Evolutionary conservation across 2,329 filamentous ascomycete genomes (phyloP).

Genomic region (Stemphylium vesicarium): DNA sequence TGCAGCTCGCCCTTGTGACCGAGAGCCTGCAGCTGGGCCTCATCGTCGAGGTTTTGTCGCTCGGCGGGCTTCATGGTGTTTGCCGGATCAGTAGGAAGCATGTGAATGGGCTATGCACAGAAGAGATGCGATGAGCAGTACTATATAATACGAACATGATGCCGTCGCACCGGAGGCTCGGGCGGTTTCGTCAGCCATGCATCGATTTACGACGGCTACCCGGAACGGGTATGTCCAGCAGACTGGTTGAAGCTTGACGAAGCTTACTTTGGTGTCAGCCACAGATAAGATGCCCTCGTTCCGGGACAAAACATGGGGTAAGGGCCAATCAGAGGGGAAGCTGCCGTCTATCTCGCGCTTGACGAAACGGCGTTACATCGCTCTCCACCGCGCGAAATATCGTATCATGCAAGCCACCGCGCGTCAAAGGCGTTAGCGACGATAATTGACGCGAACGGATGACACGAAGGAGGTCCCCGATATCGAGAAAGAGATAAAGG

Average conservation of each 20-base stretch:
- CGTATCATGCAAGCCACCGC: neutral
- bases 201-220: slow-evolving; percentile 11
- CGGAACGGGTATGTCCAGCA: slow-evolving; percentile 17
- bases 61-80: slow-evolving; percentile 29
- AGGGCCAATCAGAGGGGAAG: slow-evolving; percentile 8
- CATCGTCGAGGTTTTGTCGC: slow-evolving; percentile 36
- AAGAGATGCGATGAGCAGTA: neutral
- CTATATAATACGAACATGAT: slow-evolving; percentile 3
- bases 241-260: slow-evolving; percentile 19
- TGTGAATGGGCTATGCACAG: neutral
- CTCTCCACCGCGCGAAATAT: neutral
- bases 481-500: neutral
- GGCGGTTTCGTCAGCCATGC: slow-evolving; percentile 5
- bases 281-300: slow-evolving; percentile 15
- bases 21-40: slow-evolving; percentile 49
- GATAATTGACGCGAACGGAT: slow-evolving; percentile 1
- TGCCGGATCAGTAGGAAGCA: neutral
- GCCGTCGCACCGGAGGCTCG: neutral
- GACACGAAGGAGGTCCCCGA: neutral
- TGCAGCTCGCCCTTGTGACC: slow-evolving; percentile 65
- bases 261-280: slow-evolving; percentile 17
- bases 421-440: slow-evolving; percentile 8
- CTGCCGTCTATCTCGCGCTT: slow-evolving; percentile 6
- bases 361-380: slow-evolving; percentile 12
- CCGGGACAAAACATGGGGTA: slow-evolving; percentile 17